Percentiles rank a stretch among this genome's conserved stretches.
phyloP scores from a whole-genome alignment of 1,284 basidiomycete species.

The Ustilago bromivora region DNA sequence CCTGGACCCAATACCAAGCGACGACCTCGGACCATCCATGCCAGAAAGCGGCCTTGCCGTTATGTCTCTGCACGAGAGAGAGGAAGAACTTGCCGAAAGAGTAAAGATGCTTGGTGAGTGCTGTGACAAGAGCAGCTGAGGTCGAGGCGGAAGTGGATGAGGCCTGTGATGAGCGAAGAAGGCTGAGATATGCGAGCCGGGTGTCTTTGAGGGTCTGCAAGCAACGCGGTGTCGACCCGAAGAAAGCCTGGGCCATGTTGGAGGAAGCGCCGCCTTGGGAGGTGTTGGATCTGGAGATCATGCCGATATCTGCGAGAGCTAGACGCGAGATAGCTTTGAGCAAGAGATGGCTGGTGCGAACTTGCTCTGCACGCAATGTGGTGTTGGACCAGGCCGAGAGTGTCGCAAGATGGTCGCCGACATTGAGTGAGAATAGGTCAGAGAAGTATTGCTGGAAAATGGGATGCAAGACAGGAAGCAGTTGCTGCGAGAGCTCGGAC shows the following conservation, averaged over 20 bases:
- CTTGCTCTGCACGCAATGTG: conserved; percentile 48
- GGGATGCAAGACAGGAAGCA: conserved; percentile 63
- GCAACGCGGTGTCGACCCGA: conserved; percentile 59
- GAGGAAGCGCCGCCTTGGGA: conserved; percentile 33
- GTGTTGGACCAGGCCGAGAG: conserved; percentile 57
- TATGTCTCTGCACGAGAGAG: conserved; percentile 58
- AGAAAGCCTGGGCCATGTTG: conserved; percentile 65
- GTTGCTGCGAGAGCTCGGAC: conserved; percentile 62
- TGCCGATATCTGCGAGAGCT: conserved; percentile 62
- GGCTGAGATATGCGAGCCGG: conserved; percentile 46
- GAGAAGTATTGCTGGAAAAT: conserved; percentile 63
- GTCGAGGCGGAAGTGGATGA: conserved; percentile 18
- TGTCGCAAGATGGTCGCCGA: conserved; percentile 29
- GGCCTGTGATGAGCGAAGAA: conserved; percentile 30
- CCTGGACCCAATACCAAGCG: conserved; percentile 66
- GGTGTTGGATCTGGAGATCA: conserved; percentile 49
- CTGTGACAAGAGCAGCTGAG: conserved; percentile 28
- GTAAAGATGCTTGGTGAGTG: conserved; percentile 65
- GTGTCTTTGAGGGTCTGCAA: conserved; percentile 55
- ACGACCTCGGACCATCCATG: conserved; percentile 65
- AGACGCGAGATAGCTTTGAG: conserved; percentile 62
- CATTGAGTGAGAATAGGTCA: conserved; percentile 51
- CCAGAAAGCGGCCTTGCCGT: conserved; percentile 65
- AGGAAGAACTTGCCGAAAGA: conserved; percentile 67
- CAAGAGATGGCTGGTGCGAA: conserved; percentile 65